A percentile compares a stretch with the other conserved stretches of the same genome.
These are phyloP conservation scores for Gilbertella persicaria DNA, from an alignment of 371 early-diverging fungal genomes.

Conservation along the genomic window DNA sequence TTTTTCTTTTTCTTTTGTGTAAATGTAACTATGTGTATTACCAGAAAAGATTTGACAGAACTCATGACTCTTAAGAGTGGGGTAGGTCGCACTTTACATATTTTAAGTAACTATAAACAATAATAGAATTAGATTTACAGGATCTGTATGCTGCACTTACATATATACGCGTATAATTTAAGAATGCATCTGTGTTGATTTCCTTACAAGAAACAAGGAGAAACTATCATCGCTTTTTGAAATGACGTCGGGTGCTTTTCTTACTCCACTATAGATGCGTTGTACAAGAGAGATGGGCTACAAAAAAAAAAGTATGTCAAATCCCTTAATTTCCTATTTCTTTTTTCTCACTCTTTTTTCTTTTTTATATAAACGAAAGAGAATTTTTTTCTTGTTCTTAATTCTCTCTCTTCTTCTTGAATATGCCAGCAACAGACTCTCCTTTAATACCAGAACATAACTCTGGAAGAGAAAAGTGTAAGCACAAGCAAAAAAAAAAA, in stretches of 20 bases:
- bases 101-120: too few species aligned
- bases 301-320: conserved; percentile 1
- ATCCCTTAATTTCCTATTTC: background rate
- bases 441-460: conserved; percentile 13
- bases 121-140: too few species aligned
- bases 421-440: conserved; percentile 15
- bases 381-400: background rate
- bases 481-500: background rate
- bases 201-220: too few species aligned
- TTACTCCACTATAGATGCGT: background rate
- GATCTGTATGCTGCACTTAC: too few species aligned
- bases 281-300: background rate
- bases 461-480: conserved; percentile 22
- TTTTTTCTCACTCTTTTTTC: background rate
- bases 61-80: too few species aligned
- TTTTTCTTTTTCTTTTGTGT: too few species aligned
- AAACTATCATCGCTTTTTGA: background rate
- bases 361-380: background rate
- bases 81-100: too few species aligned
- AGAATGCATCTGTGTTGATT: too few species aligned
- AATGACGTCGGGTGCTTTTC: background rate
- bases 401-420: background rate
- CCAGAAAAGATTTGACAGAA: too few species aligned
- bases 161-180: too few species aligned
- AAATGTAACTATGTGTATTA: too few species aligned